Conservation (phyloP, 2,329 filamentous ascomycete species). For the Geosmithia morbida region DNA sequence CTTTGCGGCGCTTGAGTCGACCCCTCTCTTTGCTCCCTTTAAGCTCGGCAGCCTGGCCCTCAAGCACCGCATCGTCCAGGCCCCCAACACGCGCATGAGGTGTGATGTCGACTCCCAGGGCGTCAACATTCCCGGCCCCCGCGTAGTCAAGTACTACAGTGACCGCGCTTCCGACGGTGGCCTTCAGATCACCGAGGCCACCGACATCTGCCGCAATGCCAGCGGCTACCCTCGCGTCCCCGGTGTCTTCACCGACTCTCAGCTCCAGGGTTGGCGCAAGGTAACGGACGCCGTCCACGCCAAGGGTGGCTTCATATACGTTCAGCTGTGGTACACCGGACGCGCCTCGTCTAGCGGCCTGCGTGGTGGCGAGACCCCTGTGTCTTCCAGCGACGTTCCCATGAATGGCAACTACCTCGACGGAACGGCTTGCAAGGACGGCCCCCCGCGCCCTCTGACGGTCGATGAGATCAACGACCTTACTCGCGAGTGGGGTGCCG, state of each 20-base stretch:
- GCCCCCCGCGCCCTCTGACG: slow-evolving; percentile 46
- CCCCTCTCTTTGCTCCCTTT: slow-evolving; percentile 17
- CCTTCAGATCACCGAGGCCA: slow-evolving; percentile 15
- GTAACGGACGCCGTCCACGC: slow-evolving; percentile 13
- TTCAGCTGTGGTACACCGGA: slow-evolving; percentile 48
- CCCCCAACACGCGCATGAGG: slow-evolving; percentile 9
- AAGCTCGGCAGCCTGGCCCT: slow-evolving; percentile 17
- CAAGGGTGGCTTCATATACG: slow-evolving; percentile 30
- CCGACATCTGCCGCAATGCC: slow-evolving; percentile 13
- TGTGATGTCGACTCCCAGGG: slow-evolving; percentile 15
- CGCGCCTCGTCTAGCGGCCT: slow-evolving; percentile 26
- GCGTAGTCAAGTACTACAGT: slow-evolving; percentile 13
- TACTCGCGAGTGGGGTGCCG: slow-evolving; percentile 42
- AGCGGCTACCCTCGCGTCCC: slow-evolving; percentile 14
- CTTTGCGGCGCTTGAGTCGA: slow-evolving; percentile 9
- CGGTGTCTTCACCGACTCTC: slow-evolving; percentile 13
- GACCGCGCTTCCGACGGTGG: slow-evolving; percentile 17
- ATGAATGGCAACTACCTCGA: slow-evolving; percentile 33
- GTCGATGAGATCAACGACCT: slow-evolving; percentile 48
- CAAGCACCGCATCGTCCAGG: slow-evolving; percentile 18
- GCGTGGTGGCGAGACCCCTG: slow-evolving; percentile 8
- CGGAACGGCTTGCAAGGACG: slow-evolving; percentile 9
- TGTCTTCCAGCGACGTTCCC: slow-evolving; percentile 12
- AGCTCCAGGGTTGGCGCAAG: slow-evolving; percentile 13
- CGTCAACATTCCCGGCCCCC: slow-evolving; percentile 14